Base-by-base conservation (phyloP, 108 stramenopile species). In the Cyclotella choctawhatcheeana region DNA sequence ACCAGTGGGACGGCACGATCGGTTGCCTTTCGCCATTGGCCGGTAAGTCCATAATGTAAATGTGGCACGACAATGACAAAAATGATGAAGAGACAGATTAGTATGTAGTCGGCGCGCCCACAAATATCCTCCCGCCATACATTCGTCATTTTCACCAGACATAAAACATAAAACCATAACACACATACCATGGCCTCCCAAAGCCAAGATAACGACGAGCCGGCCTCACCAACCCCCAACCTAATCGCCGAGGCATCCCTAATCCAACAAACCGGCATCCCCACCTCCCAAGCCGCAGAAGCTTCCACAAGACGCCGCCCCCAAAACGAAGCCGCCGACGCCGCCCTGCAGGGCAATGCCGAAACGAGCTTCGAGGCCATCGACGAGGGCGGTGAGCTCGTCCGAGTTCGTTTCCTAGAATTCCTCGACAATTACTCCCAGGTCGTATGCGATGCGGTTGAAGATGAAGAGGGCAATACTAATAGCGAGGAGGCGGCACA, bases 361-460 rank as follows among this genome's bases (percentile, higher is more conserved):
- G 79, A 71, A 17, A 40, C 45, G 22, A 53, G 76, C 1, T 85
- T 86, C 44, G 86, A 89, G 35, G 80, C 82, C 7, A 64, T 79
- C 16, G 92, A 93, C 71, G 92, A 90, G 66, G 85, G 79, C 45
- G 92, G 89, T 27, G 89, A 93, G 69, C 43, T 93, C 64, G 89
- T 93, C n/a, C 73, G 77, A 58, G 79, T 73, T 35, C 84, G 82
- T 5, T 88, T 93, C 71, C 55, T 76, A n/a, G 79, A 90, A 44
- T 93, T 93, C 82, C 59, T 93, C 31, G 58, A 73, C 24, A 73
- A 81, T 29, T 93, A 70, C 85, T 90, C 55, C 55, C 59, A 88
- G 91, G 33, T 60, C 5, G 59, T 60, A 5, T 24, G 35, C 22
- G 59, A 60, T 60, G n/a, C n/a, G 16, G 34, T 22, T 17, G 31